phyloP scores from a whole-genome alignment of 2,329 filamentous ascomycete genomes.

The Cercospora sojina region DNA sequence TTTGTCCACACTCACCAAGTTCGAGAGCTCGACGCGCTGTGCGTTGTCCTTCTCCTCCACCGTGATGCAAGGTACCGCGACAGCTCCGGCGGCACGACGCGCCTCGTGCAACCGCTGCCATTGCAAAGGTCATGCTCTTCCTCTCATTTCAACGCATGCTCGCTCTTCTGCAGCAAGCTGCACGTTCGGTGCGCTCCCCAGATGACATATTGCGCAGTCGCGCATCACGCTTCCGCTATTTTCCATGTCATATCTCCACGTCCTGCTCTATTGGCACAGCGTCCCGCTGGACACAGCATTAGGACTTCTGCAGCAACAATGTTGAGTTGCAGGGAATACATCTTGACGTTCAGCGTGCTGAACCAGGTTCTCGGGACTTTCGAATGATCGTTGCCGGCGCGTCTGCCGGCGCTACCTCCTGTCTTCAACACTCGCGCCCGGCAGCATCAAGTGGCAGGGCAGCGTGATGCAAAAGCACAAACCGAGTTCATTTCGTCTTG shows the following conservation, averaged over 20 bases:
- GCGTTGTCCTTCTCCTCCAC: slow-evolving; percentile 22
- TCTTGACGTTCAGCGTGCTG: slow-evolving; percentile 15
- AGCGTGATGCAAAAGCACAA: slow-evolving; percentile 21
- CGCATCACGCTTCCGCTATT: not conserved
- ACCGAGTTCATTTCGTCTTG: slow-evolving; percentile 13
- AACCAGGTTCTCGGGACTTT: slow-evolving; percentile 27
- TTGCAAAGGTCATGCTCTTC: slow-evolving; percentile 19
- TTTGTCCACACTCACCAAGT: slow-evolving; percentile 24
- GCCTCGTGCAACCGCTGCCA: slow-evolving; percentile 22
- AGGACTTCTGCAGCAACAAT: slow-evolving; percentile 2
- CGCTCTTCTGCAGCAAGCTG: slow-evolving; percentile 20
- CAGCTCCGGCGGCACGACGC: slow-evolving; percentile 14
- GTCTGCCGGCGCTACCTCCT: slow-evolving; percentile 12
- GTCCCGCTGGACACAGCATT: slow-evolving; percentile 22
- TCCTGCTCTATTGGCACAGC: slow-evolving; percentile 17
- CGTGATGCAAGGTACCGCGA: slow-evolving; percentile 29
- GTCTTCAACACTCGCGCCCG: slow-evolving; percentile 5
- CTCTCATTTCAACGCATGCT: slow-evolving; percentile 22
- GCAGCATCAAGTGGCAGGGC: slow-evolving; percentile 22
- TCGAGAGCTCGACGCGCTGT: slow-evolving; percentile 1
- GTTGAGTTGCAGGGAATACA: slow-evolving; percentile 12
- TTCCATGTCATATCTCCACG: slow-evolving; percentile 10
- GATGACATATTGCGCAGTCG: slow-evolving; percentile 12
- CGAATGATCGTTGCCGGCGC: slow-evolving; percentile 14
- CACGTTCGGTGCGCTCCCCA: slow-evolving; percentile 22